Evolutionary conservation across 768 basidiomycete species (phyloP).

Genomic region (Podaxis sp.): DNA sequence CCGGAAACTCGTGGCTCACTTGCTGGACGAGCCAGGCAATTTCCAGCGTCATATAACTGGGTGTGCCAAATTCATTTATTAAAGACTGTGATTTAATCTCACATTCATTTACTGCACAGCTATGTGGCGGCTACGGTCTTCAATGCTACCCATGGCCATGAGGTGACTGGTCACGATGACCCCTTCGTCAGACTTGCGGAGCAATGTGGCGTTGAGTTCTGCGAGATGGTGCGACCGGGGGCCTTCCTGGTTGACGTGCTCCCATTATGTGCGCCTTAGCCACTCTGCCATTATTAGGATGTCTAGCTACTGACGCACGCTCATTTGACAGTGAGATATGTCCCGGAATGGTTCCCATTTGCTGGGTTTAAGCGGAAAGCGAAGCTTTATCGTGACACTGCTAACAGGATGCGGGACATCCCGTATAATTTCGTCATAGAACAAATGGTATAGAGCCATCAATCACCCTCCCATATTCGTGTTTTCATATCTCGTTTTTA

Average conservation of each 20-base stretch:
- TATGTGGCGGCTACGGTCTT: conserved; percentile 8
- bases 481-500: neutral
- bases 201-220: conserved; percentile 8
- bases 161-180: conserved; percentile 6
- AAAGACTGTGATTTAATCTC: neutral
- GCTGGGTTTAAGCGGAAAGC: conserved; percentile 23
- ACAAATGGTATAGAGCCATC: neutral
- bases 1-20: neutral
- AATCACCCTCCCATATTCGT: neutral
- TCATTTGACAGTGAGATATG: conserved; percentile 12
- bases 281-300: neutral
- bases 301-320: neutral
- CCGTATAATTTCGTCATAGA: conserved; percentile 9
- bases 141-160: conserved; percentile 7
- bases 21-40: conserved; percentile 2
- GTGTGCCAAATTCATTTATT: neutral
- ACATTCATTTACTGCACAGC: neutral
- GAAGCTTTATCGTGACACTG: conserved; percentile 14
- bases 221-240: conserved; percentile 8
- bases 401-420: conserved; percentile 7
- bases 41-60: conserved; percentile 3
- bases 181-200: conserved; percentile 8
- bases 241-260: conserved; percentile 14
- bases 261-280: conserved; percentile 3
- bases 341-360: conserved; percentile 32